Evolutionary conservation across 257 asterid species (phyloP).

Genomic region (Solanum paucissectum): DNA sequence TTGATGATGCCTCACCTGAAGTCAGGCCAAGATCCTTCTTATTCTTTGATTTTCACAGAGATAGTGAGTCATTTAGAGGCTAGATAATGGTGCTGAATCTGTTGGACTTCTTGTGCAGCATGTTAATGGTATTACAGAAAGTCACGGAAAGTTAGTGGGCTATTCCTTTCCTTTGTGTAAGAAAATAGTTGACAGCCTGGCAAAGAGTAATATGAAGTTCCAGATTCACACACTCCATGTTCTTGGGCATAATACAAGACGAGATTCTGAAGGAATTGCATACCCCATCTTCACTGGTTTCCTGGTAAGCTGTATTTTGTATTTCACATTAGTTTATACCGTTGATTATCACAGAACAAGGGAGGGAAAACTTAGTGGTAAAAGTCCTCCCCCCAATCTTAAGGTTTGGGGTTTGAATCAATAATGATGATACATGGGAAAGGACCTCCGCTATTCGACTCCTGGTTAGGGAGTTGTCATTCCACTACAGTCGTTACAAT

Average conservation of each 20-base stretch:
- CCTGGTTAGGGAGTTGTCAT: neutral
- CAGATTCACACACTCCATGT: conserved; percentile 72
- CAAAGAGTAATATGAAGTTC: conserved; percentile 45
- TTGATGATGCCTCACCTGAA: conserved; percentile 54
- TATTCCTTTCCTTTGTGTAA: conserved; percentile 74
- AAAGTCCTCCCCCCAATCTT: neutral
- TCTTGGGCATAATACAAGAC: conserved; percentile 63
- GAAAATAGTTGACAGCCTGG: conserved; percentile 58
- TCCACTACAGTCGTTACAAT: neutral
- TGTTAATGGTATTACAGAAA: conserved; percentile 9
- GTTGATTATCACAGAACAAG: neutral
- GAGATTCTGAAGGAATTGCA: conserved; percentile 60
- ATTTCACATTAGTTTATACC: neutral
- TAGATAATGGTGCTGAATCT: conserved; percentile 4
- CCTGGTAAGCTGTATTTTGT: conserved; percentile 38
- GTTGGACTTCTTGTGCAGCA: conserved; percentile 40
- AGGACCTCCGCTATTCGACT: neutral
- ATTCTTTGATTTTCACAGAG: conserved; percentile 9
- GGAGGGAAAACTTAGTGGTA: neutral
- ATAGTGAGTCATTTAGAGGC: conserved; percentile 4
- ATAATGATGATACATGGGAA: neutral
- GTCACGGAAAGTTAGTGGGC: conserved; percentile 26
- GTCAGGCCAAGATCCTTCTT: conserved; percentile 34
- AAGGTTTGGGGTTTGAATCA: neutral
- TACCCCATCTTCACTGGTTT: conserved; percentile 78